phyloP scores from a whole-genome alignment of 2,329 filamentous ascomycete genomes.

The Claviceps spartinae region DNA sequence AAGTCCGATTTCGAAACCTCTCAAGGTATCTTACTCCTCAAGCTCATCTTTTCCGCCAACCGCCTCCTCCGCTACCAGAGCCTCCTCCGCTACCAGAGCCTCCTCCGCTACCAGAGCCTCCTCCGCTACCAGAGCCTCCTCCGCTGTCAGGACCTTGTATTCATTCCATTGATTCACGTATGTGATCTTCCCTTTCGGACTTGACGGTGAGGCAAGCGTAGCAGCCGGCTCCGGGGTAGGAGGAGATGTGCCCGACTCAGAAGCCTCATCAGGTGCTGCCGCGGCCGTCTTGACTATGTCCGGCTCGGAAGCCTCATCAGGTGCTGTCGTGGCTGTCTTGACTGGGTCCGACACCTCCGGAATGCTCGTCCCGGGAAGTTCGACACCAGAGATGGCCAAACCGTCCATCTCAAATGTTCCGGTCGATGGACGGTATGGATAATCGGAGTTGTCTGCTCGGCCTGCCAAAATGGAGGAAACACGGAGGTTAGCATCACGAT shows the following conservation, averaged over 20 bases:
- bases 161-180: slow-evolving; percentile 27
- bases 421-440: slow-evolving; percentile 14
- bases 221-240: slow-evolving; percentile 17
- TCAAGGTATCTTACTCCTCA: not conserved
- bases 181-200: slow-evolving; percentile 15
- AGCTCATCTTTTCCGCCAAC: not conserved
- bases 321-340: too few relatives aligned
- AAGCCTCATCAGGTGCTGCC: too few relatives aligned
- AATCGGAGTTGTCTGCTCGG: slow-evolving; percentile 18
- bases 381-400: slow-evolving; percentile 16
- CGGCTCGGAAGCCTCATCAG: too few relatives aligned
- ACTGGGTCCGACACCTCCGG: slow-evolving; percentile 1
- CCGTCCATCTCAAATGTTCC: slow-evolving; percentile 26
- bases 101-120: not conserved
- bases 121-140: not conserved
- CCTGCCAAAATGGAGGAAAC: slow-evolving; percentile 13
- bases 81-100: too few relatives aligned
- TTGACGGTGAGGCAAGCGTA: slow-evolving; percentile 21
- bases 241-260: too few relatives aligned
- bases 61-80: not conserved
- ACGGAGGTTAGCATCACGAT: not conserved
- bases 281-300: too few relatives aligned
- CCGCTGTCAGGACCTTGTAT: slow-evolving; percentile 7
- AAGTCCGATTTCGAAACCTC: too few relatives aligned
- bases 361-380: slow-evolving; percentile 18